Evolutionary conservation across 345 rosid species (phyloP), one percentile per base, ranked within the genome.

Genomic region (Viola odorata): DNA sequence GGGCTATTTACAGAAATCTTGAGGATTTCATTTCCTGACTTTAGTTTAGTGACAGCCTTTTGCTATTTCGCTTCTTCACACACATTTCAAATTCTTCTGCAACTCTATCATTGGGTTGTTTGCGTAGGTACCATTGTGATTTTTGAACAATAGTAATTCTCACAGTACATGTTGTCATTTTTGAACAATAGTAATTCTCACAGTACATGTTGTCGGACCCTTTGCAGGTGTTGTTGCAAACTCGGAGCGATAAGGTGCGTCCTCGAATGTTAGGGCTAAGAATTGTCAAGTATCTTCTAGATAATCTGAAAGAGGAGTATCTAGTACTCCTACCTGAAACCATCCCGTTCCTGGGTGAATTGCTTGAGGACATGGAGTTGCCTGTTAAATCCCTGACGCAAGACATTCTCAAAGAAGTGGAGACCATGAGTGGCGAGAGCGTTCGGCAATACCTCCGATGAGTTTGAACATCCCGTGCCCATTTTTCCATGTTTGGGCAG

Each of bases 241-340:
- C 99, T 5, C 84, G 97, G 64, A 90, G 91, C 40, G 96, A 88
- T 69, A 90, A 79, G 75, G 14, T 80, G n/a, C 84, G 97, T 14
- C 53, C 96, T 14, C 85, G 91, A 67, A 61, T 83, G 13, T 66
- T 94, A 74, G 95, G 92, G 41, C 74, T 94, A 77, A 86, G 89
- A 73, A 77, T 86, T 12, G 86, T 86, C 6, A 84, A 77, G 75
- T 72, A 83, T 70, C 83, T 94, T 37, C 37, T 94, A 54, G 89
- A 90, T 47, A 83, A 79, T 66, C 71, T 94, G 73, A 94, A 86
- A 68, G 99, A 94, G 74, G 99, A 90, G 67, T 94, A 86, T 69
- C 68, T 88, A 13, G 91, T 88, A 58, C 67, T 88, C 58, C 68
- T 94, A 47, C 77, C 96, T 0, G 99, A 94, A 69, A 86, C 95